Base-by-base conservation (phyloP, 129 eudicot genomes). In the Flaveria brownii region DNA sequence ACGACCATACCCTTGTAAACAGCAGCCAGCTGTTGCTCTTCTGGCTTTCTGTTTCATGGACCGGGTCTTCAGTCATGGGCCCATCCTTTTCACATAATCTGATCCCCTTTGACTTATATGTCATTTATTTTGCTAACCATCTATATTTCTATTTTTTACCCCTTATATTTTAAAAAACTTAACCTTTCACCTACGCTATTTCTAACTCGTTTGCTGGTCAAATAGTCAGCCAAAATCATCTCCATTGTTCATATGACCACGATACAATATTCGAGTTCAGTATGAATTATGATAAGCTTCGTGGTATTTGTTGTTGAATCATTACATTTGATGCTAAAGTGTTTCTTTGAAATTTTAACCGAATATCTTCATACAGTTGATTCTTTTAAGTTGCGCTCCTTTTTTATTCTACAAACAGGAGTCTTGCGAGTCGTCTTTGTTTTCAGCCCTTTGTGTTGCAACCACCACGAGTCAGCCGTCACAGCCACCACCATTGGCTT, bases 1-100 rank as follows among this genome's bases (percentile, higher is more conserved):
- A 36, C 7, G 8, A 5, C 41, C 78, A 65, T 64, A 14, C 61
- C 33, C 22, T 64, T 30, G 57, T 55, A 65, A 54, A 65, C n/a
- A 72, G 3, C 66, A 64, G 74, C 78, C 83, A 80, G 79, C 79
- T 80, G 62, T 80, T 73, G 74, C 74, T 54, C 79, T 26, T 42
- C 83, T 80, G 83, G 83, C 74, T 64, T 64, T 80, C 74, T 65
- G 74, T 59, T 66, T 28, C 56, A 18, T 56, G 71, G 79, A 73
- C 84, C 79, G 9, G 22, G 84, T 80, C 78, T 46, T 80, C 83
- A 28, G 72, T 79, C 73, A 5, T 22, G 51, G 25, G 51, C 61
- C 79, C 60, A 65, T 80, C 78, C 23, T 42, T 80, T 73, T 80
- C 83, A 78, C 55, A 55, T 26, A 30, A 26, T 28, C 43, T 26